Conservation (phyloP, 2,329 filamentous ascomycete genomes). For the Pseudogymnoascus sp. region DNA sequence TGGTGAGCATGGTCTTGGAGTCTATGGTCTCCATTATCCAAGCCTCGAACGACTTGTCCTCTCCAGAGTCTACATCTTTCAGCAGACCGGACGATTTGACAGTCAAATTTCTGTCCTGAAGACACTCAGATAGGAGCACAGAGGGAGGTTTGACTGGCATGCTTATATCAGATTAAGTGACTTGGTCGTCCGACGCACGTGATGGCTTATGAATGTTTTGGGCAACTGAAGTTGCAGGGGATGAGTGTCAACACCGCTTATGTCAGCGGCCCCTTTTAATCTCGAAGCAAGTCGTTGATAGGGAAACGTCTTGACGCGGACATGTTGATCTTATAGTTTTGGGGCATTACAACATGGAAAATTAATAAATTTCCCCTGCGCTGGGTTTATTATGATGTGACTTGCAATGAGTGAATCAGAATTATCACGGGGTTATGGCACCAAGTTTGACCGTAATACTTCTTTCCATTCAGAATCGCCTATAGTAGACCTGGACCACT, state of each 20-base stretch:
- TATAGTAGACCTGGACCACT: constrained; percentile 3
- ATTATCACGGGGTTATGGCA: not conserved
- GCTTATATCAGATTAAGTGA: constrained; percentile 7
- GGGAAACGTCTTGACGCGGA: not conserved
- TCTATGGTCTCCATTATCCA: constrained; percentile 44
- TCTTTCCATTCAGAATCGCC: not conserved
- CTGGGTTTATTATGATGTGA: not conserved
- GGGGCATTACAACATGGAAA: not conserved
- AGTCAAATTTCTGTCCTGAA: constrained; percentile 25
- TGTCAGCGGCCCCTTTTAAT: constrained; percentile 4
- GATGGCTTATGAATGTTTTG: not conserved
- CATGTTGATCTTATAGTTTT: constrained; percentile 1
- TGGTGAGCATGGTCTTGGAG: constrained; percentile 44
- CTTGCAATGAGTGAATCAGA: not conserved
- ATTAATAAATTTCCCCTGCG: not conserved
- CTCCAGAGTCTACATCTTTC: not conserved
- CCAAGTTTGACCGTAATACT: not conserved
- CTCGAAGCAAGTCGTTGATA: not conserved
- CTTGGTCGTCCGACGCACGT: not conserved
- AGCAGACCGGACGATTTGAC: constrained; percentile 18
- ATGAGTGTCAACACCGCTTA: not conserved
- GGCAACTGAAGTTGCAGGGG: not conserved
- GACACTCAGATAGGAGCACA: constrained; percentile 10
- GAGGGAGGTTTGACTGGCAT: constrained; percentile 1
- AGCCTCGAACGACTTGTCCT: constrained; percentile 19